These are phyloP conservation scores for Geotrichum phurueaensis DNA, from an alignment of 1,139 yeast genomes.

Conservation along the genomic window DNA sequence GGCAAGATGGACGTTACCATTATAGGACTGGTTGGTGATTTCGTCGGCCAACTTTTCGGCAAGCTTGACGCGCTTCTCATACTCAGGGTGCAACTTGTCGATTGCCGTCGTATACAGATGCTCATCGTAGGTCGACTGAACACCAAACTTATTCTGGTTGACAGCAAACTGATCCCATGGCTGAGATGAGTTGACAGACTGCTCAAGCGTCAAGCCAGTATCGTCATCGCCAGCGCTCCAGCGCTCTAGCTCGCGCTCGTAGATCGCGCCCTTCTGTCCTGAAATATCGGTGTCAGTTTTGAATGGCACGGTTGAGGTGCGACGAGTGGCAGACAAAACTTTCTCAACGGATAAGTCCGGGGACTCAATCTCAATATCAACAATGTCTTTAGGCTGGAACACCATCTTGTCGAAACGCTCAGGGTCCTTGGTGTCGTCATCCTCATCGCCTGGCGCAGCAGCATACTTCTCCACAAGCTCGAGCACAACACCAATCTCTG, in stretches of 20 bases:
- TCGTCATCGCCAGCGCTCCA: conserved; percentile 73
- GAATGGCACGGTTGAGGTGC: conserved; percentile 38
- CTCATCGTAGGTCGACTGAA: conserved; percentile 82
- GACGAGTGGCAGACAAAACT: conserved; percentile 12
- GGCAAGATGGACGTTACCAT: conserved; percentile 72
- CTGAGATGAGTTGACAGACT: conserved; percentile 34
- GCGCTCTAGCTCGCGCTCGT: conserved; percentile 68
- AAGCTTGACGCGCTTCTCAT: conserved; percentile 51
- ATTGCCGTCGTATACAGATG: conserved; percentile 82
- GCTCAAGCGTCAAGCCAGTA: conserved; percentile 31
- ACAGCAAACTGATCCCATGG: conserved; percentile 93
- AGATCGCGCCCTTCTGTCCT: conserved; percentile 35
- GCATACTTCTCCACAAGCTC: conserved; percentile 45
- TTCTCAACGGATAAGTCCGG: conserved; percentile 38
- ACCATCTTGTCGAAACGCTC: conserved; percentile 45
- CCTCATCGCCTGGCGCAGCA: conserved; percentile 36
- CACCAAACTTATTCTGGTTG: conserved; percentile 83
- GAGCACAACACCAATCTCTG: conserved; percentile 48
- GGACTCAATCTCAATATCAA: conserved; percentile 50
- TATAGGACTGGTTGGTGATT: conserved; percentile 59
- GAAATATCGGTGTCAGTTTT: conserved; percentile 85
- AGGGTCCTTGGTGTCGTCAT: conserved; percentile 33
- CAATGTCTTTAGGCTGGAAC: conserved; percentile 55
- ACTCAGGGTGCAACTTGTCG: conserved; percentile 70
- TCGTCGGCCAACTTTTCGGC: conserved; percentile 82